phyloP scores from a whole-genome alignment of 1,139 yeast species.

The Sugiyamaella pinicola region DNA sequence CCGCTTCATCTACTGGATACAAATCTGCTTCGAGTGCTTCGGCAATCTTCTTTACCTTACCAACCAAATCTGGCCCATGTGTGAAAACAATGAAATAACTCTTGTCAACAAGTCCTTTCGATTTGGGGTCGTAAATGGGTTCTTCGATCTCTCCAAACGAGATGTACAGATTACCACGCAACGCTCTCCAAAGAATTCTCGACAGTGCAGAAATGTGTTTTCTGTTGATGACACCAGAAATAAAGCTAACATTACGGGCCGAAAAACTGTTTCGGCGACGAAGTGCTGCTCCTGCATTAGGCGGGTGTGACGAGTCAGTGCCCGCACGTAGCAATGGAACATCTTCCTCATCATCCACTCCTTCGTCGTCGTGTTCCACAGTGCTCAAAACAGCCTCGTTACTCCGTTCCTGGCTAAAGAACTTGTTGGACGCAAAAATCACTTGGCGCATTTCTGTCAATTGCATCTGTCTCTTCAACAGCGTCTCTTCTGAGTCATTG shows the following conservation, averaged over 20 bases:
- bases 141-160: slow-evolving; percentile 68
- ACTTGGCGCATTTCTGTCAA: slow-evolving; percentile 68
- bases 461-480: slow-evolving; percentile 57
- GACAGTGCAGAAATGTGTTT: slow-evolving; percentile 71
- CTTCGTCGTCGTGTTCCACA: slow-evolving; percentile 34
- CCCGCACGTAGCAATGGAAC: slow-evolving; percentile 39
- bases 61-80: slow-evolving; percentile 75
- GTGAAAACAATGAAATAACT: slow-evolving; percentile 82
- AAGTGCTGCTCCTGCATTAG: slow-evolving; percentile 22
- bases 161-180: slow-evolving; percentile 86
- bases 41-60: slow-evolving; percentile 71
- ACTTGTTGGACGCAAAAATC: slow-evolving; percentile 65
- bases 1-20: slow-evolving; percentile 65
- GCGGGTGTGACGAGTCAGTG: slow-evolving; percentile 30
- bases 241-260: slow-evolving; percentile 54
- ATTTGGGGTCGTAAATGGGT: slow-evolving; percentile 54
- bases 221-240: slow-evolving; percentile 82
- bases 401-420: slow-evolving; percentile 42
- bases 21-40: slow-evolving; percentile 82
- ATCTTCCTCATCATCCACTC: slow-evolving; percentile 33
- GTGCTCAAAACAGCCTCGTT: slow-evolving; percentile 34
- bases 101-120: slow-evolving; percentile 56
- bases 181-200: slow-evolving; percentile 87
- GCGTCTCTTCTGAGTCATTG: slow-evolving; percentile 56
- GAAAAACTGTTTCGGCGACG: slow-evolving; percentile 16